Percentiles rank a stretch among this genome's conserved stretches.
phyloP scores from a whole-genome alignment of 306 rosid species.

The Castanea mollissima region DNA sequence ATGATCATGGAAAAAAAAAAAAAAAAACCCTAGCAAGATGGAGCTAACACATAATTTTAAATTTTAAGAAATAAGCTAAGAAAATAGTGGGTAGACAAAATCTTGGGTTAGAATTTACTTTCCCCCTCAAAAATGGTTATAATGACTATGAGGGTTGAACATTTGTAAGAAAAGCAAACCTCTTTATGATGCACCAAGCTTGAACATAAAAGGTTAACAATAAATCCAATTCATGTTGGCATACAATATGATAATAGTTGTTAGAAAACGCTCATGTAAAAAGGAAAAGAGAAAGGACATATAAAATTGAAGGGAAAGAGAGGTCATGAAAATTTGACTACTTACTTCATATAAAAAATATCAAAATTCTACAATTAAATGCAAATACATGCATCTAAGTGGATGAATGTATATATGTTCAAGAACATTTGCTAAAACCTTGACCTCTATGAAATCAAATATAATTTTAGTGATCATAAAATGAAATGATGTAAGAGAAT shows the following conservation, averaged over 20 bases:
- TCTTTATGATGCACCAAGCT: conserved; percentile 61
- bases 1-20: conserved; percentile 11
- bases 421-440: conserved; percentile 53
- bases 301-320: too few relatives aligned
- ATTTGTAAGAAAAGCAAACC: conserved; percentile 62
- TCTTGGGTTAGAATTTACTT: background rate
- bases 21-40: conserved; percentile 46
- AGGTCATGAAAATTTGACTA: background rate
- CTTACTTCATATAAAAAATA: conserved; percentile 67
- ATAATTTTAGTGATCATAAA: too few relatives aligned
- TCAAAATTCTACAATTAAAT: conserved; percentile 37
- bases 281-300: background rate
- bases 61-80: background rate
- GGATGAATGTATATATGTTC: conserved; percentile 48
- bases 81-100: background rate
- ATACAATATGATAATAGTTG: background rate
- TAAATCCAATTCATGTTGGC: conserved; percentile 35
- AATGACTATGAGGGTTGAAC: conserved; percentile 70
- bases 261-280: background rate
- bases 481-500: background rate
- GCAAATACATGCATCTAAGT: conserved; percentile 59
- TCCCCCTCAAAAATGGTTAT: conserved; percentile 24
- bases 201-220: conserved; percentile 47
- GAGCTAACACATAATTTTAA: background rate
- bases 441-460: conserved; percentile 21